These are phyloP conservation scores for Flaveria brownii DNA, from an alignment of 129 eudicot genomes.

Conservation along the genomic window DNA sequence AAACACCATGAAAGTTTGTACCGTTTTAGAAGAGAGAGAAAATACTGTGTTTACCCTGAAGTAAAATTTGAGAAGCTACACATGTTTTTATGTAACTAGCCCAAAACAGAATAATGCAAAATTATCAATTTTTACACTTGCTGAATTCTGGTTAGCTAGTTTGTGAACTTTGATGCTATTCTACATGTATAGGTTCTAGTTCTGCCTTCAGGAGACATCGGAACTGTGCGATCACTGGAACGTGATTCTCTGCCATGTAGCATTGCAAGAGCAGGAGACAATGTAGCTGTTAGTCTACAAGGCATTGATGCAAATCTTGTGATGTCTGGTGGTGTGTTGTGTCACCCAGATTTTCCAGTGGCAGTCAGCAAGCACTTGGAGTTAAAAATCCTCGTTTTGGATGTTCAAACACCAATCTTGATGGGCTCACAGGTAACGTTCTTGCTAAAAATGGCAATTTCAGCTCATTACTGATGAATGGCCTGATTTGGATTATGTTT, in stretches of 20 bases:
- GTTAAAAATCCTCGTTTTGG: slow-evolving; percentile 75
- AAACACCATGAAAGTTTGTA: neutral
- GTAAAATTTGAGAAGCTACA: neutral
- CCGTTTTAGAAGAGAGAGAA: neutral
- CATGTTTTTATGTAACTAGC: neutral
- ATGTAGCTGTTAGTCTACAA: slow-evolving; percentile 75
- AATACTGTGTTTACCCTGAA: neutral
- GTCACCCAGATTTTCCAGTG: slow-evolving; percentile 96
- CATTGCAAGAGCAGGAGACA: slow-evolving; percentile 91
- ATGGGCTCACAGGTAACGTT: slow-evolving; percentile 83
- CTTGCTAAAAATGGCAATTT: neutral
- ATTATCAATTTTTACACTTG: neutral
- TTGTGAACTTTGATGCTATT: neutral
- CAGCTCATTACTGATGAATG: neutral
- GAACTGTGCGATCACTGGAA: slow-evolving; percentile 71
- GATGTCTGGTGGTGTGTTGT: slow-evolving; percentile 80
- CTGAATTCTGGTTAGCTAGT: neutral
- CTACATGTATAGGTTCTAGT: slow-evolving; percentile 59
- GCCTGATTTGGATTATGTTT: neutral
- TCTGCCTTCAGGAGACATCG: slow-evolving; percentile 78
- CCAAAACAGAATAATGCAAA: neutral
- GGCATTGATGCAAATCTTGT: slow-evolving; percentile 64
- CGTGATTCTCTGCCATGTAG: slow-evolving; percentile 66
- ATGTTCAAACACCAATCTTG: slow-evolving; percentile 64
- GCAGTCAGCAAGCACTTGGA: slow-evolving; percentile 69